phyloP scores from a whole-genome alignment of 2,329 filamentous ascomycete species.

The Ilyonectria destructans region DNA sequence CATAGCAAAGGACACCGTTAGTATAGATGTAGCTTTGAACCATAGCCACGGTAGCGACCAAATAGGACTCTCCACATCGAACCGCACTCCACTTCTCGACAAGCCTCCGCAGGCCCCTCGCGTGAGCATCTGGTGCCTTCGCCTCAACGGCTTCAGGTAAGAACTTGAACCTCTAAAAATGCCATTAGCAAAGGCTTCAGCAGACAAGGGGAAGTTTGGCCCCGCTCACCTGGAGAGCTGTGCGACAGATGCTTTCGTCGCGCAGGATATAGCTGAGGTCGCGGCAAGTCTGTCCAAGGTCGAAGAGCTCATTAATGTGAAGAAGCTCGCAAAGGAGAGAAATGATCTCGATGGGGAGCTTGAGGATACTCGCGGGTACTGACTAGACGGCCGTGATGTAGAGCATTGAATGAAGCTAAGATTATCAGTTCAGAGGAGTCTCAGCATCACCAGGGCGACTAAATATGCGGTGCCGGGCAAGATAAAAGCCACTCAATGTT shows the following conservation, averaged over 20 bases:
- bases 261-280: conserved; percentile 66
- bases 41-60: conserved; percentile 71
- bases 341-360: too few species aligned
- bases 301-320: conserved; percentile 71
- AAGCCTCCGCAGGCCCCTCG: conserved; percentile 65
- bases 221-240: conserved; percentile 70
- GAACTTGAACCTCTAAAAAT: conserved; percentile 41
- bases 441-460: too few species aligned
- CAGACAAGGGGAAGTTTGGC: neutral
- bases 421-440: too few species aligned
- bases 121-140: conserved; percentile 38
- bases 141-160: conserved; percentile 45
- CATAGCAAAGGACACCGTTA: conserved; percentile 78
- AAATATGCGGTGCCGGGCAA: too few species aligned
- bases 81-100: conserved; percentile 75
- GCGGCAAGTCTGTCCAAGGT: conserved; percentile 68
- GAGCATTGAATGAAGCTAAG: too few species aligned
- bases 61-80: conserved; percentile 74
- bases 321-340: conserved; percentile 71
- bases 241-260: conserved; percentile 71
- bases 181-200: conserved; percentile 39
- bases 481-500: too few species aligned
- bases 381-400: too few species aligned
- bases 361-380: too few species aligned
- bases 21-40: conserved; percentile 75